phyloP scores from a whole-genome alignment of 768 basidiomycete species.

The Rickenella mellea region DNA sequence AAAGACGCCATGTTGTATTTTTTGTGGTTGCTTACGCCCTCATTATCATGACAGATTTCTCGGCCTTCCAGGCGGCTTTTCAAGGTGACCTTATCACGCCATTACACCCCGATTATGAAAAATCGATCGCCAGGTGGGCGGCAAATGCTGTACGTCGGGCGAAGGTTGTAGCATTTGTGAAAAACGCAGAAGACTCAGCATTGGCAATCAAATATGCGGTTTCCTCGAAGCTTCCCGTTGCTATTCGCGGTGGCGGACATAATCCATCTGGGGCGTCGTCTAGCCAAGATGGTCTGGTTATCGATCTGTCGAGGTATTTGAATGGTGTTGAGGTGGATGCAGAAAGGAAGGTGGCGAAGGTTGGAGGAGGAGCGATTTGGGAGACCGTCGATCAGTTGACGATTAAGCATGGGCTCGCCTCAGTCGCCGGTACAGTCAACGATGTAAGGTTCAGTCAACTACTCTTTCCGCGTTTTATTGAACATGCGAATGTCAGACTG shows the following conservation, averaged over 20 bases:
- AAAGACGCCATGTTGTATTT: no score
- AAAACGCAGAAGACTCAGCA: slow-evolving; percentile 29
- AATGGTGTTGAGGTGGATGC: slow-evolving; percentile 28
- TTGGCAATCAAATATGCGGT: slow-evolving; percentile 26
- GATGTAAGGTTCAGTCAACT: slow-evolving; percentile 24
- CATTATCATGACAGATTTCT: no score
- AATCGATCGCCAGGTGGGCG: slow-evolving; percentile 37
- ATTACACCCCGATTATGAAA: slow-evolving; percentile 24
- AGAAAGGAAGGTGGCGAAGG: slow-evolving; percentile 26
- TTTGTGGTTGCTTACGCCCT: no score
- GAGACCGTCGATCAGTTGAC: slow-evolving; percentile 33
- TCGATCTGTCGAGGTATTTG: slow-evolving; percentile 37
- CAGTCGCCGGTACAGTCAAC: slow-evolving; percentile 39
- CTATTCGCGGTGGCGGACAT: slow-evolving; percentile 42
- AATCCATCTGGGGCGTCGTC: slow-evolving; percentile 34
- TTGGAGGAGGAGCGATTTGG: slow-evolving; percentile 40
- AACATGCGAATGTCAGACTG: not conserved
- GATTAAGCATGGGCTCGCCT: slow-evolving; percentile 36
- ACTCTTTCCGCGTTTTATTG: not conserved
- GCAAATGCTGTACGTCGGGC: slow-evolving; percentile 29
- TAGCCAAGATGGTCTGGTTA: slow-evolving; percentile 34
- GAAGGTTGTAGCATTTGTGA: slow-evolving; percentile 32
- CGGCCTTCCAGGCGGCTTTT: slow-evolving; percentile 17
- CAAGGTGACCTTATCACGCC: slow-evolving; percentile 36
- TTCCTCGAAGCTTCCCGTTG: slow-evolving; percentile 26